Conservation (phyloP, 2,329 filamentous ascomycete species). For the Fusarium mangiferae region DNA sequence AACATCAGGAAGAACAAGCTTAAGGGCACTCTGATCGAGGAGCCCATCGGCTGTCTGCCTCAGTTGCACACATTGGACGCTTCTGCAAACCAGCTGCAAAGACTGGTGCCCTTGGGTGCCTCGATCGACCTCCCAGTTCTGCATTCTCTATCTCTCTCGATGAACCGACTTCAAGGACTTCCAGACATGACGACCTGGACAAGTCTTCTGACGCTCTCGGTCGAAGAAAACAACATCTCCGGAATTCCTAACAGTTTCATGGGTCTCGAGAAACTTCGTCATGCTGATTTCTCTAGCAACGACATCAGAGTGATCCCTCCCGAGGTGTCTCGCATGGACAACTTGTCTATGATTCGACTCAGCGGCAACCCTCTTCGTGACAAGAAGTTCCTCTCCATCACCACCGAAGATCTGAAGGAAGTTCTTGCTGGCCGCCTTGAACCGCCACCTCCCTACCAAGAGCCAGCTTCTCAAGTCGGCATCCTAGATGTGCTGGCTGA, state of each 20-base stretch:
- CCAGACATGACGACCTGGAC: conserved; percentile 81
- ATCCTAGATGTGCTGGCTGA: conserved; percentile 38
- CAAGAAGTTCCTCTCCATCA: conserved; percentile 84
- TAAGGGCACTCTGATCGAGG: conserved; percentile 75
- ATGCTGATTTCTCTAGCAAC: conserved; percentile 87
- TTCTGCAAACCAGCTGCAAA: conserved; percentile 76
- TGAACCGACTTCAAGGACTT: conserved; percentile 79
- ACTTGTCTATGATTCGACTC: conserved; percentile 77
- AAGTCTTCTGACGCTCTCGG: conserved; percentile 76
- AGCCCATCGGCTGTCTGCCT: conserved; percentile 66
- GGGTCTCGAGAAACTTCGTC: conserved; percentile 73
- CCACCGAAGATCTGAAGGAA: conserved; percentile 82
- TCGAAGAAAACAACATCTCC: conserved; percentile 83
- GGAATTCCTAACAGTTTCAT: conserved; percentile 81
- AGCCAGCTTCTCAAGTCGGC: conserved; percentile 40
- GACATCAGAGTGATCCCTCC: conserved; percentile 81
- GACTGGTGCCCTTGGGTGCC: conserved; percentile 57
- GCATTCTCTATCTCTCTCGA: conserved; percentile 78
- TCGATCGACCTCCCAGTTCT: conserved; percentile 75
- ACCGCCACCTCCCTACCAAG: conserved; percentile 59
- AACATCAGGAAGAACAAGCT: conserved; percentile 82
- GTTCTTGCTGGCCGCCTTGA: conserved; percentile 74
- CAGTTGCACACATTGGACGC: conserved; percentile 81
- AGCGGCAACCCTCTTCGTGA: conserved; percentile 92
- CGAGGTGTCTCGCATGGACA: conserved; percentile 82